Conservation (phyloP, 805 yeast species). For the Naumovozyma baii region DNA sequence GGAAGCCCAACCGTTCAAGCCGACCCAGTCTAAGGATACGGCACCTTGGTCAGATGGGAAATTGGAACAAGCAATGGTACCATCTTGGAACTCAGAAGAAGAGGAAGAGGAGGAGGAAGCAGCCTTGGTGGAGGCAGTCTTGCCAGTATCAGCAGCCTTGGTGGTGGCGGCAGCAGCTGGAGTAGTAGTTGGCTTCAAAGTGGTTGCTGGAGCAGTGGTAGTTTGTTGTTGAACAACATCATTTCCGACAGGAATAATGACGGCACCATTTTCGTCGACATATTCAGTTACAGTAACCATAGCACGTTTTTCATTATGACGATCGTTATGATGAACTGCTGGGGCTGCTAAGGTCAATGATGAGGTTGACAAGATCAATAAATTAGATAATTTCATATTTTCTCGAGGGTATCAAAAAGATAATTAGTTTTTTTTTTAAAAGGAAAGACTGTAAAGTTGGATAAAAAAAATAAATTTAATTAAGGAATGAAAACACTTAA, state of each 20-base stretch:
- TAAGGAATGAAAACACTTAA: not conserved
- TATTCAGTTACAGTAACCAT: constrained; percentile 28
- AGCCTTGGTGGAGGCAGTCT: constrained; percentile 18
- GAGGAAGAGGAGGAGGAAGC: constrained; percentile 27
- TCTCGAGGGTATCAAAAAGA: not conserved
- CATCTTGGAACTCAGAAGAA: constrained; percentile 56
- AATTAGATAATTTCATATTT: constrained; percentile 18
- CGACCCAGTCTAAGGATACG: constrained; percentile 46
- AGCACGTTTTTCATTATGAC: constrained; percentile 24
- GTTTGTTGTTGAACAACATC: constrained; percentile 8
- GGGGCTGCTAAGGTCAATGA: constrained; percentile 24
- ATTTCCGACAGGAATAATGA: constrained; percentile 15
- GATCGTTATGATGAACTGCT: constrained; percentile 18
- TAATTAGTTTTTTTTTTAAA: not conserved
- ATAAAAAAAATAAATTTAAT: not conserved
- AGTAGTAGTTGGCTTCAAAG: constrained; percentile 4
- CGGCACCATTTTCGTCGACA: constrained; percentile 26
- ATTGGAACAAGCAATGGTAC: constrained; percentile 51
- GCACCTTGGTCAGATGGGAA: constrained; percentile 70
- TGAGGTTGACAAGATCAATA: constrained; percentile 17
- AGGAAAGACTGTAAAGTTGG: constrained; percentile 3
- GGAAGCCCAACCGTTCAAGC: constrained; percentile 39
- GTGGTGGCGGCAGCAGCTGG: constrained; percentile 7
- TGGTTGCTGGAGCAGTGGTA: constrained; percentile 22
- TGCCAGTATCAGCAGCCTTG: constrained; percentile 4